Percentiles rank a stretch among this genome's conserved stretches.
Evolutionary conservation across 1,284 basidiomycete species (phyloP).

Genomic region (Boletus semigastroideus): DNA sequence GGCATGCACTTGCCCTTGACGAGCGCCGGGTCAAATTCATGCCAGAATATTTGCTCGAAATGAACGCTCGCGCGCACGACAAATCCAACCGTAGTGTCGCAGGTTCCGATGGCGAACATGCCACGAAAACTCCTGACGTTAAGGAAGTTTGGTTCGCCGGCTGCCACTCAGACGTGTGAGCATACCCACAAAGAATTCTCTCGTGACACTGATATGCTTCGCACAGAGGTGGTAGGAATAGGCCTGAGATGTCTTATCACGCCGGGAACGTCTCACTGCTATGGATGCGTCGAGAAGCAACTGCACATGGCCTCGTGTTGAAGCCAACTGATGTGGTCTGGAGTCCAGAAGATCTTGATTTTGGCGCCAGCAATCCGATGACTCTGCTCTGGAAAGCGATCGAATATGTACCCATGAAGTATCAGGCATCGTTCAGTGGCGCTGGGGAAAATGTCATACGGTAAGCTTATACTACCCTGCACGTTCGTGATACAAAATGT

Average conservation of each 20-base stretch:
- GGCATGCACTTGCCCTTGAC: slow-evolving; percentile 44
- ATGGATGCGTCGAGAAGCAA: slow-evolving; percentile 31
- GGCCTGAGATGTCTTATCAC: no score
- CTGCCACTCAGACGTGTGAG: slow-evolving; percentile 36
- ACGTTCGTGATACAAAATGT: not conserved
- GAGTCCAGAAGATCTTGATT: slow-evolving; percentile 28
- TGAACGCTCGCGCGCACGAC: no score
- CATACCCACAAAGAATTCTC: not conserved
- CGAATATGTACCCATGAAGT: slow-evolving; percentile 30
- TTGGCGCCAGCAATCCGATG: slow-evolving; percentile 22
- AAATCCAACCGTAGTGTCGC: no score
- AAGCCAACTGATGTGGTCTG: slow-evolving; percentile 25
- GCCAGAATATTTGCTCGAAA: slow-evolving; percentile 37
- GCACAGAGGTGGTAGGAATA: no score
- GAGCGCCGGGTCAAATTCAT: slow-evolving; percentile 42
- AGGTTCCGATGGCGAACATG: no score
- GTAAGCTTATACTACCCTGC: slow-evolving; percentile 6
- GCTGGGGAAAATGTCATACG: slow-evolving; percentile 9
- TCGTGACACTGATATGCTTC: not conserved
- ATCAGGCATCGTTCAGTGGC: slow-evolving; percentile 24
- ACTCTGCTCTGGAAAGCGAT: slow-evolving; percentile 16
- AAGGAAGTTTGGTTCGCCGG: slow-evolving; percentile 36
- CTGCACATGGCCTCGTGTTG: slow-evolving; percentile 19
- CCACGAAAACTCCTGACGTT: slow-evolving; percentile 13
- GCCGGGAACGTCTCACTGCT: slow-evolving; percentile 26